phyloP scores from a whole-genome alignment of 2,329 filamentous ascomycete species.

The Lasiodiplodia citricola region DNA sequence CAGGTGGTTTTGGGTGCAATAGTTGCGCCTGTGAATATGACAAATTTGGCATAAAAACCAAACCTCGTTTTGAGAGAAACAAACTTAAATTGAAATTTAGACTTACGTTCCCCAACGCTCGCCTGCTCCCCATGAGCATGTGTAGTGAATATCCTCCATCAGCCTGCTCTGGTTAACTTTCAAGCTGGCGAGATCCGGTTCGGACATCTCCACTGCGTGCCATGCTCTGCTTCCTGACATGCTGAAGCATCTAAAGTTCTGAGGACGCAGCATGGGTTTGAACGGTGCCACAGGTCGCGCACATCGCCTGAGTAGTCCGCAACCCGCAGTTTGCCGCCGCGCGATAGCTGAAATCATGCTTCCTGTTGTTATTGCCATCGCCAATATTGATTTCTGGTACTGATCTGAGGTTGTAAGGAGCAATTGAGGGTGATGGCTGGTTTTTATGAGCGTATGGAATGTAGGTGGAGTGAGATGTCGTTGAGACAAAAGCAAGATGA shows the following conservation, averaged over 20 bases:
- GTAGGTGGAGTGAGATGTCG: constrained; percentile 16
- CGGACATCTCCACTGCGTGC: constrained; percentile 55
- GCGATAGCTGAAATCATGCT: neutral
- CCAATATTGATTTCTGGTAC: no score
- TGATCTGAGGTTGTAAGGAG: neutral
- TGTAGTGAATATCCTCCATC: constrained; percentile 68
- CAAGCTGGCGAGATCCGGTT: constrained; percentile 57
- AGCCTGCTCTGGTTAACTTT: constrained; percentile 65
- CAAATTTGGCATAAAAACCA: neutral
- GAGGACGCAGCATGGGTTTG: constrained; percentile 3
- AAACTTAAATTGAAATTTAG: neutral
- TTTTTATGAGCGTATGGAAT: constrained; percentile 1
- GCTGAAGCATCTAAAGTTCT: neutral
- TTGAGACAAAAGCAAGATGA: neutral
- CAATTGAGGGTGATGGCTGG: neutral
- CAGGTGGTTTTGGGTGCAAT: neutral
- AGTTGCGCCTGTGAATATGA: neutral
- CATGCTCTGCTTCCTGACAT: constrained; percentile 41
- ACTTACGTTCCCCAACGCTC: constrained; percentile 70
- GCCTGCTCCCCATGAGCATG: constrained; percentile 70
- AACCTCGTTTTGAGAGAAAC: neutral
- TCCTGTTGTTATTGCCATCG: neutral
- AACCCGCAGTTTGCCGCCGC: constrained; percentile 6
- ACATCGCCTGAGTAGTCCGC: neutral
- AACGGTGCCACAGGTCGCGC: neutral